Evolutionary conservation across 176 grass and related monocot species (phyloP).

Genomic region (Thalia dealbata): DNA sequence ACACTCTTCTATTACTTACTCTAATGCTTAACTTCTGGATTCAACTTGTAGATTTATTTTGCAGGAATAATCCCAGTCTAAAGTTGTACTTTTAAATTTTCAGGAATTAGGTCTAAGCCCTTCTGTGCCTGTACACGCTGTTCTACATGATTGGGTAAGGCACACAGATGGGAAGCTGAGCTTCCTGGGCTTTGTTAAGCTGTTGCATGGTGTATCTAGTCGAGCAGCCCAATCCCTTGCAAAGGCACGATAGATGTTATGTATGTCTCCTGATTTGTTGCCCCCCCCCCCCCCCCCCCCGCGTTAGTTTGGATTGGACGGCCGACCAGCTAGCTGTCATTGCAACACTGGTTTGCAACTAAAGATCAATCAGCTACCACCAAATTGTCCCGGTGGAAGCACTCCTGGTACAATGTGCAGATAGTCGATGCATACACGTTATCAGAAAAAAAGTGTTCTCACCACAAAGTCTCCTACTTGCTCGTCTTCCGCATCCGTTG

Average conservation of each 20-base stretch:
- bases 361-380: neutral
- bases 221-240: conserved; percentile 28
- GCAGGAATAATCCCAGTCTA: neutral
- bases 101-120: conserved; percentile 66
- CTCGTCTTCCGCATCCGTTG: neutral
- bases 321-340: neutral
- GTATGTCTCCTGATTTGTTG: conserved; percentile 6
- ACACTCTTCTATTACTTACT: too few relatives aligned
- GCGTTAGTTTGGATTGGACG: neutral
- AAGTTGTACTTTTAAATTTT: neutral
- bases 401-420: neutral
- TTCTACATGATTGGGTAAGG: conserved; percentile 72
- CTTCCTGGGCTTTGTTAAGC: conserved; percentile 70
- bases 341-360: neutral
- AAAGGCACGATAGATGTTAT: conserved; percentile 50
- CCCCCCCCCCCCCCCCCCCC: too few relatives aligned
- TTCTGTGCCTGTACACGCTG: conserved; percentile 55
- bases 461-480: neutral
- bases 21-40: neutral
- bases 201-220: conserved; percentile 74
- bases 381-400: neutral
- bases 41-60: neutral
- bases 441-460: neutral
- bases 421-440: neutral
- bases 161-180: conserved; percentile 77